Evolutionary conservation across 306 rosid species (phyloP), one percentile per base, ranked within the genome.

Genomic region (Nissolia schottii): DNA sequence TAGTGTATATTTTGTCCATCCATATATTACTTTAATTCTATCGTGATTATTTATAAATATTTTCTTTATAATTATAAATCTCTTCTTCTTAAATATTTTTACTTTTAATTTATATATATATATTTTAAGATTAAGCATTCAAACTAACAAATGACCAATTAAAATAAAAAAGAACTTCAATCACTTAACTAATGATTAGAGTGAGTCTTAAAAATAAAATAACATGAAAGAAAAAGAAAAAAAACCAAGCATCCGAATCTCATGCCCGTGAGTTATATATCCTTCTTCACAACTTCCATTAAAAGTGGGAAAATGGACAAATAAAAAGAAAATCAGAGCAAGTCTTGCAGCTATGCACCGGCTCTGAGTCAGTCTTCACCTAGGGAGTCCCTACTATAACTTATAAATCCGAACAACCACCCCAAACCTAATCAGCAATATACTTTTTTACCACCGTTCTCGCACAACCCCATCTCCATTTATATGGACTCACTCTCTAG

Each of bases 231-330:
- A n/a, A n/a, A 4, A 9, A 35, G 6, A 9, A 12, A 35, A 35
- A 35, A 35, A 4, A 2, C 9, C 4, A 35, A 70, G 54, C 13
- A 18, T 51, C 35, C 3, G 3, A 15, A n/a, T 38, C 35, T 12
- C 38, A 63, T 14, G 18, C 24, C 58, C 54, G 34, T 72, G 70
- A 60, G 24, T 49, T 6, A 16, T 14, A 55, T 45, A 10, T 61
- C 48, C 6, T 6, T 40, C n/a, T n/a, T n/a, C n/a, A n/a, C 87
- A 22, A 80, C 56, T 29, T 74, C 67, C 75, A 76, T 74, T 37
- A 11, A 65, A 41, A 41, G 49, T 37, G 38, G 64, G 14, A 18
- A 76, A 41, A 14, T 1, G 9, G 41, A 61, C 7, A 41, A 59
- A 24, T 7, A 16, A 32, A 46, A 27, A 25, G 31, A 29, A 41